Evolutionary conservation across 352 stramenopile genomes (phyloP).

Genomic region (Pythium dissotocum): DNA sequence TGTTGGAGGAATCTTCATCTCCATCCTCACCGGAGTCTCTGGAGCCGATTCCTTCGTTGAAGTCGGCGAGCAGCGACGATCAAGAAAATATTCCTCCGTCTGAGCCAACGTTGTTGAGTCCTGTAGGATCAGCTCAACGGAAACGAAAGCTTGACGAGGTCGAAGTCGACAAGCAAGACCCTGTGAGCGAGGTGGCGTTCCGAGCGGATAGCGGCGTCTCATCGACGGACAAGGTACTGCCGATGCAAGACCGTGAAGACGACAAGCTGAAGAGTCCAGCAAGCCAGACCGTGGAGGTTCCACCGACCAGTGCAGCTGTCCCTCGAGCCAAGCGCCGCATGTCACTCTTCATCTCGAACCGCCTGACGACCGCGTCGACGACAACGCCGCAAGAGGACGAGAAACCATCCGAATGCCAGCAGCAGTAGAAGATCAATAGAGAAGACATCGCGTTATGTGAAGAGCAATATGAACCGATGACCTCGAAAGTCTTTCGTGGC

Average conservation of each 20-base stretch:
- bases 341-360: conserved; percentile 42
- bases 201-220: neutral
- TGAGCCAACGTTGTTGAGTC: neutral
- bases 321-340: conserved; percentile 28
- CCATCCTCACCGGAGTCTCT: conserved; percentile 5
- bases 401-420: conserved; percentile 45
- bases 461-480: neutral
- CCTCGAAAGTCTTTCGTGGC: neutral
- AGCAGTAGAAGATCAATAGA: conserved; percentile 36
- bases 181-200: neutral
- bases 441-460: neutral
- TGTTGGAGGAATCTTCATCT: neutral
- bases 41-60: neutral
- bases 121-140: neutral
- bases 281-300: neutral
- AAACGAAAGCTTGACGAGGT: conserved; percentile 25
- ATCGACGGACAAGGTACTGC: neutral
- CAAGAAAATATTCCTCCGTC: conserved; percentile 29
- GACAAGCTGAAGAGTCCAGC: neutral
- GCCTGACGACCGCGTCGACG: conserved; percentile 1
- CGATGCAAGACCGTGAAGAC: neutral
- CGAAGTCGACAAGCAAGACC: neutral
- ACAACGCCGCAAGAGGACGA: conserved; percentile 15
- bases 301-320: neutral
- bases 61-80: conserved; percentile 3